A percentile compares a stretch with the other conserved stretches of the same genome.
phyloP scores from a whole-genome alignment of 306 rosid genomes.

The Adenanthera pavonina region DNA sequence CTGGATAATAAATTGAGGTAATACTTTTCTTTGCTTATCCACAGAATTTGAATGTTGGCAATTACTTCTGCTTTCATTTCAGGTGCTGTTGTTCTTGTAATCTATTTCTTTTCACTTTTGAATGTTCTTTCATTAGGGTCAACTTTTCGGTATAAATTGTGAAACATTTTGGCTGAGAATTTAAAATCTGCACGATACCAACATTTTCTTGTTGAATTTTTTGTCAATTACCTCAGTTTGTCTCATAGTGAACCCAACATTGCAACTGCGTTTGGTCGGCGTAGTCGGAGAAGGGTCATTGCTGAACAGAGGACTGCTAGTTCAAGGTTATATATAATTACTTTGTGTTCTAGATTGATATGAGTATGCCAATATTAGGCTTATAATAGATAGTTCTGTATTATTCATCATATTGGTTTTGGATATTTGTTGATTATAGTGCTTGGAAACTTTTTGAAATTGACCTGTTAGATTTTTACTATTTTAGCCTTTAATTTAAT shows the following conservation, averaged over 20 bases:
- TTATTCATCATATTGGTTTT: constrained; percentile 35
- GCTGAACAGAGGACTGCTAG: constrained; percentile 99
- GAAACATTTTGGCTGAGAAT: constrained; percentile 42
- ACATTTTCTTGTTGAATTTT: constrained; percentile 54
- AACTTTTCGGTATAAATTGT: constrained; percentile 31
- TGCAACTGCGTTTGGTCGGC: constrained; percentile 94
- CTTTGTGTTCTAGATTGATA: constrained; percentile 40
- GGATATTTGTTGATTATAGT: constrained; percentile 22
- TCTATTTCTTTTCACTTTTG: background rate
- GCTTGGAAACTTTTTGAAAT: constrained; percentile 27
- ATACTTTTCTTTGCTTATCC: constrained; percentile 24
- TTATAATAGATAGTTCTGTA: constrained; percentile 28
- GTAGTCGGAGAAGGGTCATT: constrained; percentile 94
- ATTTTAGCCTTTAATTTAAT: constrained; percentile 27
- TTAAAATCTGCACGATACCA: constrained; percentile 43
- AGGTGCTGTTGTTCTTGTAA: constrained; percentile 10
- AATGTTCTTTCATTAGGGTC: constrained; percentile 30
- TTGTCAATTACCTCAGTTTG: constrained; percentile 74
- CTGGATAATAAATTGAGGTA: constrained; percentile 76
- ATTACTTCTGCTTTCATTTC: constrained; percentile 36
- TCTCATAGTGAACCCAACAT: constrained; percentile 99
- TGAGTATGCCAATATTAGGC: constrained; percentile 36
- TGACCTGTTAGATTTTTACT: constrained; percentile 5
- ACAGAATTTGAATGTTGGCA: constrained; percentile 17
- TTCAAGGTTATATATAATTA: constrained; percentile 79